Conservation (phyloP, 2,329 filamentous ascomycete species). For the Xylariaceae sp. region DNA sequence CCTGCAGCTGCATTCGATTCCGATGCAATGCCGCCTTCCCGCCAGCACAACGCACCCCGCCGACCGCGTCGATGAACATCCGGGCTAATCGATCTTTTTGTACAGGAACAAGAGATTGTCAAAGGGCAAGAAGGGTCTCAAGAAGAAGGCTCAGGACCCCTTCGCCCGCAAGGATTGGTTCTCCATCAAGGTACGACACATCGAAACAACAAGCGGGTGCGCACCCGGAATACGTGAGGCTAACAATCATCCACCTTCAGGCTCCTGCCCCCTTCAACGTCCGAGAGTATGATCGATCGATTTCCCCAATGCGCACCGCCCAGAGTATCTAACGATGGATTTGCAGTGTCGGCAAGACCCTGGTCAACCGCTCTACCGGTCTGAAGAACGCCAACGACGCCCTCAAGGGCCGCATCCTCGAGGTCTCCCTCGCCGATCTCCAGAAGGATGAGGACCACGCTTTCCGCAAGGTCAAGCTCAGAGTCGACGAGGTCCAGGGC, state of each 20-base stretch:
- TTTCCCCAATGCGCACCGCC: slow-evolving; percentile 9
- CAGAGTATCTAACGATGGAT: slow-evolving; percentile 26
- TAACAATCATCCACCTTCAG: slow-evolving; percentile 43
- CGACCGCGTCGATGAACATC: slow-evolving; percentile 13
- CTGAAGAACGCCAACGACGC: slow-evolving; percentile 99
- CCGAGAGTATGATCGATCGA: slow-evolving; percentile 76
- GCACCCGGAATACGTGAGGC: slow-evolving; percentile 5
- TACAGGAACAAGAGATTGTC: slow-evolving; percentile 99
- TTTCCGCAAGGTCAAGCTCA: slow-evolving; percentile 99
- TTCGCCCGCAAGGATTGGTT: slow-evolving; percentile 99
- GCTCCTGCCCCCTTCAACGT: slow-evolving; percentile 93
- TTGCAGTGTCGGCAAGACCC: slow-evolving; percentile 94
- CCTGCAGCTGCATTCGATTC: slow-evolving; percentile 11
- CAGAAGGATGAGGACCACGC: slow-evolving; percentile 99
- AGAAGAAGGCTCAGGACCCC: slow-evolving; percentile 98
- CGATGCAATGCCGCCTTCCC: slow-evolving; percentile 7
- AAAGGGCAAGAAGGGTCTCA: slow-evolving; percentile 99
- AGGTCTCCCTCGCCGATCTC: slow-evolving; percentile 97
- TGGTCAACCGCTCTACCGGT: slow-evolving; percentile 99
- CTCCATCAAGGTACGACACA: slow-evolving; percentile 75
- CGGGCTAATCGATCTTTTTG: slow-evolving; percentile 29
- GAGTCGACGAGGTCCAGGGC: slow-evolving; percentile 98
- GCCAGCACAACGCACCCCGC: slow-evolving; percentile 21
- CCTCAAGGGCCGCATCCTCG: slow-evolving; percentile 97
- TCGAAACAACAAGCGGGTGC: neutral